A percentile compares a stretch with the other conserved stretches of the same genome.
Conservation (phyloP, 169 alveolate species). For the Babesia bovis region DNA sequence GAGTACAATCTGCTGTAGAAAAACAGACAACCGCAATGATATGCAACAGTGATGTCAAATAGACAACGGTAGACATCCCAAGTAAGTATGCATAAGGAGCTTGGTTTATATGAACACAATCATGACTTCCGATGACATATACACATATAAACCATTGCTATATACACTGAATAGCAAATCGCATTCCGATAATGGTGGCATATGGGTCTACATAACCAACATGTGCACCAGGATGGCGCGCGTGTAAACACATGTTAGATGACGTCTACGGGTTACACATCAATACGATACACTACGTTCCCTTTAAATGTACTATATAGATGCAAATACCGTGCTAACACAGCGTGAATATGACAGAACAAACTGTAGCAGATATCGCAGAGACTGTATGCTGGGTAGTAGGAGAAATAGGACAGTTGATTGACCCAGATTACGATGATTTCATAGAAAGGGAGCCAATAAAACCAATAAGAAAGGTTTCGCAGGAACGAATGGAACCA, state of each 20-base stretch:
- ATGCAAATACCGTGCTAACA: no score
- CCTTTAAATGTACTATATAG: no score
- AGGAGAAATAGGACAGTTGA: constrained; percentile 11
- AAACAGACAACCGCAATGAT: background rate
- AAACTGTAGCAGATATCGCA: constrained; percentile 22
- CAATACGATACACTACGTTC: background rate
- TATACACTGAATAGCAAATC: no score
- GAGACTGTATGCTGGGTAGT: constrained; percentile 35
- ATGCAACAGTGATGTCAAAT: background rate
- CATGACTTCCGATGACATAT: background rate
- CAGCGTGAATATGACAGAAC: constrained; percentile 11
- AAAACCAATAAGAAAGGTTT: background rate
- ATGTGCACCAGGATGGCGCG: constrained; percentile 27
- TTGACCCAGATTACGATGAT: constrained; percentile 4
- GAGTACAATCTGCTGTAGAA: background rate
- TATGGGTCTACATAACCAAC: background rate
- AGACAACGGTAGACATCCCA: background rate
- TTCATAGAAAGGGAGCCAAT: background rate
- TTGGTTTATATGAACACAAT: no score
- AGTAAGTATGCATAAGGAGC: no score
- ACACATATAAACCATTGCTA: background rate
- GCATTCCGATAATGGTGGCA: no score
- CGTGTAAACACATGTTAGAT: background rate
- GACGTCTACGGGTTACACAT: constrained; percentile 8
- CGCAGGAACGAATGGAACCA: constrained; percentile 15